Conservation (phyloP, 2,329 filamentous ascomycete genomes). For the Zasmidium angulare region DNA sequence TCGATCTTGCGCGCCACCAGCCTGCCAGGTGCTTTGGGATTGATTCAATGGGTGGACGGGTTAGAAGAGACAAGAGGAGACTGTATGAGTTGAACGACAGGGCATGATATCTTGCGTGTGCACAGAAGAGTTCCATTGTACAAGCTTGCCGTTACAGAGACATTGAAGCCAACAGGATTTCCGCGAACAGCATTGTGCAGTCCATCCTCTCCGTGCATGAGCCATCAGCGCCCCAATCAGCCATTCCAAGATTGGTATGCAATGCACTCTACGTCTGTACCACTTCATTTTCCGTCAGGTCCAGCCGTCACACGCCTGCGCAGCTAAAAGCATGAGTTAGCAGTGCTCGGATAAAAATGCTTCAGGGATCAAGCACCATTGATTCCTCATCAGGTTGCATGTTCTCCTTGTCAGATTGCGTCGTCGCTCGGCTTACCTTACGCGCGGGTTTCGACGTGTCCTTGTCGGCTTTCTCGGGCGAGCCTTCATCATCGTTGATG, state of each 20-base stretch:
- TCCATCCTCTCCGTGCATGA: background rate
- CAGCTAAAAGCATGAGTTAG: constrained; percentile 13
- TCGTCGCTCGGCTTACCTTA: constrained; percentile 24
- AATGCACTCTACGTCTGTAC: background rate
- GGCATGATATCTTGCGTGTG: background rate
- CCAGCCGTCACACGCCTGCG: constrained; percentile 16
- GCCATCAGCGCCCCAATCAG: background rate
- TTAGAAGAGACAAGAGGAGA: background rate
- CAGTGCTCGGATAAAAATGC: constrained; percentile 3
- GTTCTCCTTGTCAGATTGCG: constrained; percentile 9
- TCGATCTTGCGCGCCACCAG: background rate
- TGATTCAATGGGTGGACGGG: background rate
- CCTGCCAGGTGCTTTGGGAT: background rate
- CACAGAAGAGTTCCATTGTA: background rate
- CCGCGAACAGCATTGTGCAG: background rate
- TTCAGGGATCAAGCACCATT: constrained; percentile 6
- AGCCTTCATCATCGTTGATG: constrained; percentile 24
- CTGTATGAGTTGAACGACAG: background rate
- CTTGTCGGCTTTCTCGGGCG: constrained; percentile 26
- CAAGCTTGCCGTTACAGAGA: background rate
- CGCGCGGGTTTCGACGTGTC: constrained; percentile 17
- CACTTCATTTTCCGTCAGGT: constrained; percentile 1
- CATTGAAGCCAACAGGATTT: background rate
- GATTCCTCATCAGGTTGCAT: background rate
- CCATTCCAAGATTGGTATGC: background rate